phyloP scores from a whole-genome alignment of 768 basidiomycete genomes.

The Chalciporus pseudorubinellus region DNA sequence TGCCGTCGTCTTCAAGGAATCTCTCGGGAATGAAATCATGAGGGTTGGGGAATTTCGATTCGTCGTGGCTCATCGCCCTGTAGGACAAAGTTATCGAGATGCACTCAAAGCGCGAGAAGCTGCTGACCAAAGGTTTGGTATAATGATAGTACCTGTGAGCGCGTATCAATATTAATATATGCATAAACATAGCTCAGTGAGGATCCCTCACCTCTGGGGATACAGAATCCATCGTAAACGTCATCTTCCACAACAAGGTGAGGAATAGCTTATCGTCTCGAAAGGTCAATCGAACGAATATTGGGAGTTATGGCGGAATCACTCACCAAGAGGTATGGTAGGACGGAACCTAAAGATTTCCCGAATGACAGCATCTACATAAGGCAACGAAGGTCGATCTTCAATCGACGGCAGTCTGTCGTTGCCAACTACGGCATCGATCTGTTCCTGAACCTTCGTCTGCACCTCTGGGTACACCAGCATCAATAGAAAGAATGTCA shows the following conservation, averaged over 20 bases:
- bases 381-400: constrained; percentile 10
- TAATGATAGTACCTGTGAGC: constrained; percentile 1
- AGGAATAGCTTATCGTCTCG: constrained; percentile 14
- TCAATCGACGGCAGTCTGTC: neutral
- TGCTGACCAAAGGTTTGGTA: constrained; percentile 14
- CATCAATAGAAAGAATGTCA: constrained; percentile 13
- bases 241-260: constrained; percentile 36
- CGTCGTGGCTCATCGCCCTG: constrained; percentile 2
- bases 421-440: constrained; percentile 5
- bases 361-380: constrained; percentile 6
- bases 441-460: constrained; percentile 6
- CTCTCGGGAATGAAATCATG: too few relatives aligned
- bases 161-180: neutral
- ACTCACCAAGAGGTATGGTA: constrained; percentile 3
- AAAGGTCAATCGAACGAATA: neutral
- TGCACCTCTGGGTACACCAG: constrained; percentile 5
- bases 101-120: too few relatives aligned
- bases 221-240: constrained; percentile 42
- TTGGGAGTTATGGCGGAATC: neutral
- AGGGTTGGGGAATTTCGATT: constrained; percentile 34
- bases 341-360: constrained; percentile 1
- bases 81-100: neutral
- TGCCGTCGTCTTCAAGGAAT: too few relatives aligned
- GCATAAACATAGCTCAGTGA: neutral
- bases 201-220: constrained; percentile 35